phyloP scores from a whole-genome alignment of 202 grass and related monocot genomes.

The Setaria italica region DNA sequence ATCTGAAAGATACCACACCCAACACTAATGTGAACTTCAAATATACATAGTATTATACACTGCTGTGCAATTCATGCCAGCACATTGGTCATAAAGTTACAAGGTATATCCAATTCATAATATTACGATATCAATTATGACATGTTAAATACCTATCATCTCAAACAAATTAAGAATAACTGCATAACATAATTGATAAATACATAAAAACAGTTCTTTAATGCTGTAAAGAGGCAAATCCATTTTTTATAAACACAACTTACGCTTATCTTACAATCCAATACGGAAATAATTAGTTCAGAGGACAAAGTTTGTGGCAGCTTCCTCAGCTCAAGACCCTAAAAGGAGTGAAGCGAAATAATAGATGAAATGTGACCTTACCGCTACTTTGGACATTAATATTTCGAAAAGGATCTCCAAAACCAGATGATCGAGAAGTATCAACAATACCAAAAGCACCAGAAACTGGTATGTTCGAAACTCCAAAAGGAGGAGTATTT shows the following conservation, averaged over 20 bases:
- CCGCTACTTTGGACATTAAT: conserved; percentile 57
- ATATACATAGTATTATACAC: neutral
- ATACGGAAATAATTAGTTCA: conserved; percentile 12
- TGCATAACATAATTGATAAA: conserved; percentile 14
- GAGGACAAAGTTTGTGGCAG: neutral
- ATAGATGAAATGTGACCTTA: conserved; percentile 40
- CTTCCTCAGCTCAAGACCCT: neutral
- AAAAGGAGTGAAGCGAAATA: neutral
- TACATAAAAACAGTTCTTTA: neutral
- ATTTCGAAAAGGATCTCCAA: conserved; percentile 43
- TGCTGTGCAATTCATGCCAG: neutral
- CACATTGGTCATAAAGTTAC: neutral
- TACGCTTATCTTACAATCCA: neutral
- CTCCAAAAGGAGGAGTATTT: conserved; percentile 62
- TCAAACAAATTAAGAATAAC: neutral
- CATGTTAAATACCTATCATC: neutral
- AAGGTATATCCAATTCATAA: conserved; percentile 1
- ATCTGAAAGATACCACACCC: neutral
- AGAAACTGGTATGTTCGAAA: conserved; percentile 64
- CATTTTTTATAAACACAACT: neutral
- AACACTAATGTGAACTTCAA: conserved; percentile 7
- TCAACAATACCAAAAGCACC: conserved; percentile 65
- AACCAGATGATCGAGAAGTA: conserved; percentile 57
- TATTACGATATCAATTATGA: conserved; percentile 18
- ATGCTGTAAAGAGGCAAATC: conserved; percentile 1